Percentiles rank a stretch among this genome's conserved stretches.
These are phyloP conservation scores for Euphorbia pulcherrima DNA, from an alignment of 345 rosid genomes.

Conservation along the genomic window DNA sequence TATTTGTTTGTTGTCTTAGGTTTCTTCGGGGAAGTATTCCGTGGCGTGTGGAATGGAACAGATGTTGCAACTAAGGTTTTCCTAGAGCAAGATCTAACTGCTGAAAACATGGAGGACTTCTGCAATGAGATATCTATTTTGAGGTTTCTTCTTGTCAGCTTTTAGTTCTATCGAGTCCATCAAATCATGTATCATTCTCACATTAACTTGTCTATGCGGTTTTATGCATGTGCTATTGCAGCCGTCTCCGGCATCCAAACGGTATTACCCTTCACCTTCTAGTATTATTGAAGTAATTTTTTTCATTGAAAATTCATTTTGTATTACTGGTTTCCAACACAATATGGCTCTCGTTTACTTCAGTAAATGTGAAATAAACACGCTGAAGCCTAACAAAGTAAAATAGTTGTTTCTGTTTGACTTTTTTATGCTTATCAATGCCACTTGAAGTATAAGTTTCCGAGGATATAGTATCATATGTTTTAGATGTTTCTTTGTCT, in stretches of 20 bases:
- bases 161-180: slow-evolving; percentile 9
- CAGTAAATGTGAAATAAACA: neutral
- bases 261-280: slow-evolving; percentile 46
- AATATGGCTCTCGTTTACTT: neutral
- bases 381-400: neutral
- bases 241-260: slow-evolving; percentile 97
- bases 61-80: slow-evolving; percentile 96
- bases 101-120: slow-evolving; percentile 96
- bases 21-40: slow-evolving; percentile 95
- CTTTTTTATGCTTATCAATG: neutral
- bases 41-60: slow-evolving; percentile 96
- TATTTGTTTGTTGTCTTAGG: slow-evolving; percentile 36
- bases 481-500: neutral
- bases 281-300: neutral
- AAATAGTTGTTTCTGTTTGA: neutral
- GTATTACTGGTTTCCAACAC: neutral
- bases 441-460: neutral
- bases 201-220: slow-evolving; percentile 9
- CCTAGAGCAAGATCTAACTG: slow-evolving; percentile 93
- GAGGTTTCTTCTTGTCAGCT: slow-evolving; percentile 48
- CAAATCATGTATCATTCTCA: slow-evolving; percentile 33
- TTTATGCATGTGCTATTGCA: slow-evolving; percentile 39
- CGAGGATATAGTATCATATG: neutral
- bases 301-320: neutral
- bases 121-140: slow-evolving; percentile 97